Conservation (phyloP, 75 land plant genomes). For the Selaginella moellendorffii region DNA sequence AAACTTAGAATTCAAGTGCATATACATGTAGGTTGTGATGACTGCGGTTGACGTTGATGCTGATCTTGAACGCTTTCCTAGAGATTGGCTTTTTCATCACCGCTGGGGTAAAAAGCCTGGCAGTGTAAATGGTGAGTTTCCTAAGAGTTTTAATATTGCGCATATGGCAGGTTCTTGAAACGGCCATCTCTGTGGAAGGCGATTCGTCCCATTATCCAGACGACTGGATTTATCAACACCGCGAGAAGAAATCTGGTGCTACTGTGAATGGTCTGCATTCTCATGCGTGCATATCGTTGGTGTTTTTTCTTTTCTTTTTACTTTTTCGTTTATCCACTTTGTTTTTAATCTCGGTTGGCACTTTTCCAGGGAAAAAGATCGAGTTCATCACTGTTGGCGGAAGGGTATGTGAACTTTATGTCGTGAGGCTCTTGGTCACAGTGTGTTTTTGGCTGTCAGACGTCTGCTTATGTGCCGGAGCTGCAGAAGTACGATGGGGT, state of each 20-base stretch:
- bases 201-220: constrained; percentile 21
- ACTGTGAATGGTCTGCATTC: not conserved
- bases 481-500: constrained; percentile 20
- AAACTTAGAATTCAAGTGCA: not conserved
- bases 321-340: not conserved
- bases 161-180: constrained; percentile 10
- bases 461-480: constrained; percentile 24
- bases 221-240: not conserved
- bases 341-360: no score
- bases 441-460: constrained; percentile 16
- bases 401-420: constrained; percentile 83
- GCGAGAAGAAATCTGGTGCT: not conserved
- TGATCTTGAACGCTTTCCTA: constrained; percentile 56
- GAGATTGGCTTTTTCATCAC: constrained; percentile 86
- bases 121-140: constrained; percentile 71
- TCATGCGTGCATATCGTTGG: not conserved
- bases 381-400: constrained; percentile 84
- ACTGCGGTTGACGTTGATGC: constrained; percentile 78
- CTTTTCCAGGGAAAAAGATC: constrained; percentile 73
- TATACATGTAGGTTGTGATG: constrained; percentile 51
- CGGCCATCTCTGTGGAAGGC: constrained; percentile 35
- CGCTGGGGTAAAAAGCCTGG: constrained; percentile 94
- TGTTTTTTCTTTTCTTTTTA: not conserved
- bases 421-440: no score
- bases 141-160: not conserved